These are phyloP conservation scores for Pseudevernia furfuracea DNA, from an alignment of 495 filamentous ascomycete species.

Conservation along the genomic window DNA sequence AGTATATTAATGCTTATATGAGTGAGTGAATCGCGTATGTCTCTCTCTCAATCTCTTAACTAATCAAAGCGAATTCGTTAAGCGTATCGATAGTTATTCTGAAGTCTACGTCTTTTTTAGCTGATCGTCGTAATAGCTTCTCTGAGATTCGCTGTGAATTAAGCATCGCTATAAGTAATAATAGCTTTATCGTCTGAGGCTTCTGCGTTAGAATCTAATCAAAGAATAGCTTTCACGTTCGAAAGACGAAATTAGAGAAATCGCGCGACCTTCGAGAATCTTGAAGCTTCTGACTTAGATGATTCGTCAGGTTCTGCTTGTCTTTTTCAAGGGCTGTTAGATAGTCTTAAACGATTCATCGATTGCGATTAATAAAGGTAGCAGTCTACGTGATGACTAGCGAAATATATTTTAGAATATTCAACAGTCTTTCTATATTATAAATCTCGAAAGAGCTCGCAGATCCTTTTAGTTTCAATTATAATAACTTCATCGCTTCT, in stretches of 20 bases:
- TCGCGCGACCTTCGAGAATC: not conserved
- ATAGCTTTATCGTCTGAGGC: not conserved
- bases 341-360: not conserved
- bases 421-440: not conserved
- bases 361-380: not conserved
- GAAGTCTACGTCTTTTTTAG: not conserved
- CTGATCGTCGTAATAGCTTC: not conserved
- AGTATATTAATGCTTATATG: too few relatives aligned
- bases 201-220: not conserved
- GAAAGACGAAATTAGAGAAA: not conserved
- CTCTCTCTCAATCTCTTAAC: not conserved
- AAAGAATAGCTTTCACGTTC: slow-evolving; percentile 6
- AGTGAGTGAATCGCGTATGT: too few relatives aligned
- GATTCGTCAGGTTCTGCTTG: slow-evolving; percentile 4
- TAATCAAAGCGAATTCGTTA: not conserved
- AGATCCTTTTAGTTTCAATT: too few relatives aligned
- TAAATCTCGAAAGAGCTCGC: too few relatives aligned
- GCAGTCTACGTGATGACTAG: slow-evolving; percentile 1
- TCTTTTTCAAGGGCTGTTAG: not conserved
- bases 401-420: not conserved
- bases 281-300: slow-evolving; percentile 3
- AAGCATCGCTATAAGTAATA: slow-evolving; percentile 4
- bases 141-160: not conserved
- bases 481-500: not conserved
- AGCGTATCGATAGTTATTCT: not conserved